Evolutionary conservation across 495 filamentous ascomycete species (phyloP), one percentile per base, ranked within the genome.

Genomic region (Talaromyces borbonicus): DNA sequence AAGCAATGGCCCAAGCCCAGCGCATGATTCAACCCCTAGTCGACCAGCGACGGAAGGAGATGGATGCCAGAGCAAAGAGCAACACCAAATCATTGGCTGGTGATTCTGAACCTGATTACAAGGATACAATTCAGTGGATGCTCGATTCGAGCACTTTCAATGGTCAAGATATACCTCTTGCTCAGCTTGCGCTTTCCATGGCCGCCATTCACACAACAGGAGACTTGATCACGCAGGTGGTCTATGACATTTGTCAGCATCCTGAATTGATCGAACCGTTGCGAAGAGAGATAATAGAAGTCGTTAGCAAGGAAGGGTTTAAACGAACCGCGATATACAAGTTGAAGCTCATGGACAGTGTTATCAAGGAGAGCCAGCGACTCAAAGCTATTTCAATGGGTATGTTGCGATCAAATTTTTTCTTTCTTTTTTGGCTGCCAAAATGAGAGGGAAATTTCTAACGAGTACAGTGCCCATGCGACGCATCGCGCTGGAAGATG

Each of bases 171-270:
- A 26, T 46, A n/a, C 45, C 57, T 5, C 33, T 44, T 9, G 43
- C 43, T 1, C 67, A 71, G 40, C 48, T 71, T 4, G 55, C 51
- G 14, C 42, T 71, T 36, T 58, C 61, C n/a, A 9, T 73, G 42
- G 68, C 67, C 0, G 65, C 67, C 6, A 71, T 71, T 18, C 69
- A 72, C 49, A 73, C 68, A 0, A 72, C 66, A 1, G 62, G 68
- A 1, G 61, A 63, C 31, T 27, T 64, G 35, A 23, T 67, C 4
- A 64, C 61, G 2, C 63, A 69, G 15, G 53, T 67, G 12, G 52
- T 72, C 48, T 71, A 62, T 46, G 68, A 73, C 39, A 49, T 74
- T 31, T 55, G 54, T 5, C 54, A 56, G 8, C 53, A 67, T 18
- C 66, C 60, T 1, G 62, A 71, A 23, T 56, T 59, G 8, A 48